Evolutionary conservation across 768 basidiomycete species (phyloP).

Genomic region (Tylopilus vinaceipallidus): DNA sequence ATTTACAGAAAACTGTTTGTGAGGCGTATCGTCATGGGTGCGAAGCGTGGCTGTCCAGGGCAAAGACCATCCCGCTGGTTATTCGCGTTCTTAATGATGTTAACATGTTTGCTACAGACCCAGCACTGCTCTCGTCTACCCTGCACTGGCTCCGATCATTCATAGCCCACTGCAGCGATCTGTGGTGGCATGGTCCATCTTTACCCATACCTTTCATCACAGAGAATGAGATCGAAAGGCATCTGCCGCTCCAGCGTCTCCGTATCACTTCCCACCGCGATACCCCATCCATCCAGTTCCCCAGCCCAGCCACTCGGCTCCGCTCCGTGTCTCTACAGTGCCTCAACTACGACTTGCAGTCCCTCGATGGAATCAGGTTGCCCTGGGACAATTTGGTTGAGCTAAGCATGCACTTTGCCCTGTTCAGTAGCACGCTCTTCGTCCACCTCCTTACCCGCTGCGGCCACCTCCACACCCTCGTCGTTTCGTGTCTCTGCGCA

Average conservation of each 20-base stretch:
- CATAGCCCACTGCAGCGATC: conserved; percentile 22
- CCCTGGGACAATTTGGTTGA: conserved; percentile 29
- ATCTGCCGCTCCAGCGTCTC: conserved; percentile 18
- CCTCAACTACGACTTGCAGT: conserved; percentile 19
- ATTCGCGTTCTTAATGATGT: conserved; percentile 29
- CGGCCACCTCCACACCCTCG: conserved; percentile 17
- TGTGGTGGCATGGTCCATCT: conserved; percentile 34
- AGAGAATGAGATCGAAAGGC: neutral
- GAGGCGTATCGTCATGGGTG: conserved; percentile 18
- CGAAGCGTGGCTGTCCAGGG: conserved; percentile 27
- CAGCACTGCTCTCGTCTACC: neutral
- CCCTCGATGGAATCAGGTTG: conserved; percentile 23
- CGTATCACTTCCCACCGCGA: conserved; percentile 21
- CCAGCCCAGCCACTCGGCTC: conserved; percentile 14
- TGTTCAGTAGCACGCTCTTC: conserved; percentile 23
- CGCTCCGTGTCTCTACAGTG: conserved; percentile 22
- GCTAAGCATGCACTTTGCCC: conserved; percentile 27
- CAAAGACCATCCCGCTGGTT: conserved; percentile 26
- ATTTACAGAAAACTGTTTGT: conserved; percentile 11
- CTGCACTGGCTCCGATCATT: conserved; percentile 25
- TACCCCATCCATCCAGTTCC: conserved; percentile 14
- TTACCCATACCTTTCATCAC: conserved; percentile 19
- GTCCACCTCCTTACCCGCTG: conserved; percentile 25
- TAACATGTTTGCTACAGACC: conserved; percentile 8
- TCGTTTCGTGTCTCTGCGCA: conserved; percentile 25